Percentiles rank a stretch among this genome's conserved stretches.
These are phyloP conservation scores for Porodaedalea pini DNA, from an alignment of 1,284 basidiomycete genomes.

Conservation along the genomic window DNA sequence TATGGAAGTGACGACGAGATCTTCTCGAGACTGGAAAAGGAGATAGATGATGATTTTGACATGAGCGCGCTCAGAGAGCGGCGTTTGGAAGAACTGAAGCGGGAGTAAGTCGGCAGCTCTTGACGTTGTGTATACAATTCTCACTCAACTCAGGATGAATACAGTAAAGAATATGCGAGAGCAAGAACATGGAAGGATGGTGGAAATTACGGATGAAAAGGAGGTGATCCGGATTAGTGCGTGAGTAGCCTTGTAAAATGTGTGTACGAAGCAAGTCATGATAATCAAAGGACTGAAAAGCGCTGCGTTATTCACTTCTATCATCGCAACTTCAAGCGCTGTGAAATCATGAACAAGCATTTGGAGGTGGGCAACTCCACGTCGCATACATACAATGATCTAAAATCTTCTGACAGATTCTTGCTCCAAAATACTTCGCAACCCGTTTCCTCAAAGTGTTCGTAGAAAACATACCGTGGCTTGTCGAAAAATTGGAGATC, in stretches of 20 bases:
- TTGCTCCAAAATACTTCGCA: constrained; percentile 86
- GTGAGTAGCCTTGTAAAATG: constrained; percentile 51
- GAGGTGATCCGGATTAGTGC: constrained; percentile 81
- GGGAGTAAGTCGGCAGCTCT: constrained; percentile 50
- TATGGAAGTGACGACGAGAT: constrained; percentile 65
- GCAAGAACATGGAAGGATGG: constrained; percentile 69
- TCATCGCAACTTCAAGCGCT: constrained; percentile 88
- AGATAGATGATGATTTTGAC: constrained; percentile 75
- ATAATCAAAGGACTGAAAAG: constrained; percentile 62
- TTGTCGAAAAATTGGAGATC: constrained; percentile 84
- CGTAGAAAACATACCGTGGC: constrained; percentile 92
- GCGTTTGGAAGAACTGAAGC: constrained; percentile 72
- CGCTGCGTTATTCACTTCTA: constrained; percentile 92
- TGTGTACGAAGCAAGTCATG: background rate
- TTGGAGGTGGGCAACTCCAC: constrained; percentile 63
- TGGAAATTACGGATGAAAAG: constrained; percentile 85
- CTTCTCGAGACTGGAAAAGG: constrained; percentile 75
- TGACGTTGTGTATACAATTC: constrained; percentile 11
- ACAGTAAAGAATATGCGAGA: constrained; percentile 61
- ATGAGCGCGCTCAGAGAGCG: constrained; percentile 73
- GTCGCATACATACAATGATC: background rate
- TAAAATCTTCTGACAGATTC: constrained; percentile 48
- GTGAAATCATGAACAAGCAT: constrained; percentile 95
- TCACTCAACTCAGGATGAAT: constrained; percentile 48
- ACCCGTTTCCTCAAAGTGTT: constrained; percentile 92